Base-by-base conservation (phyloP, 139 green algal species). In the Zygnema cylindricum region DNA sequence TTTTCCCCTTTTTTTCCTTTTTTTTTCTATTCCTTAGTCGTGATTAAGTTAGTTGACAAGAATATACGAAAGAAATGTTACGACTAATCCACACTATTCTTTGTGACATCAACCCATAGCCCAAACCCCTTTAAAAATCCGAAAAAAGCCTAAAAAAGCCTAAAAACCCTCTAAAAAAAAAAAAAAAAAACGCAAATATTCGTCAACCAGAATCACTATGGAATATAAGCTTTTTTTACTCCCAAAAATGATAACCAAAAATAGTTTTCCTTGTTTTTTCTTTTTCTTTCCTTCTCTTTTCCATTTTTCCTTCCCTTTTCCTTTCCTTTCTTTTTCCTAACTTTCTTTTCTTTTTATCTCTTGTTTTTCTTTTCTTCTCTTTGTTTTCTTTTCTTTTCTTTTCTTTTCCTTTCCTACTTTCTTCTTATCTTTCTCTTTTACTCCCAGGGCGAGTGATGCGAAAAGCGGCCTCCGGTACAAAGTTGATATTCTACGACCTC, bases 401-500 rank as follows among this genome's bases (percentile, higher is more conserved):
- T 38, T 21, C 71, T 7, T 11, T 16, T 38, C 7, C 71, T 38
- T 38, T 16, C 43, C 71, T 38, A 36, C 21, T 38, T 81, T 38
- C 11, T 38, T 16, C 7, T 16, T 55, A 36, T 81, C 71, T 43
- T 69, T 69, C 69, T 21, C 76, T 11, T 30, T 2, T 23, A n/a
- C n/a, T 84, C 0, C 77, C 88, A 90, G 97, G 97, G 11, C 94
- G 97, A 43, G 91, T 99, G 25, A 94, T 94, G 90, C 94, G 88
- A 89, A 98, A 98, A 93, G 94, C 95, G 21, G 92, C 96, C 22
- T 96, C 93, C 2, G 96, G 97, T 33, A 89, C 94, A 86, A 99
- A 99, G 95, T 94, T 99, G 43, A 84, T 97, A 41, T 99, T 99
- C 93, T 98, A 99, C 84, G 97, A 99, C 92, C 89, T 99, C 40